These are phyloP conservation scores for Betula pendula DNA, from an alignment of 306 rosid genomes.

Conservation along the genomic window DNA sequence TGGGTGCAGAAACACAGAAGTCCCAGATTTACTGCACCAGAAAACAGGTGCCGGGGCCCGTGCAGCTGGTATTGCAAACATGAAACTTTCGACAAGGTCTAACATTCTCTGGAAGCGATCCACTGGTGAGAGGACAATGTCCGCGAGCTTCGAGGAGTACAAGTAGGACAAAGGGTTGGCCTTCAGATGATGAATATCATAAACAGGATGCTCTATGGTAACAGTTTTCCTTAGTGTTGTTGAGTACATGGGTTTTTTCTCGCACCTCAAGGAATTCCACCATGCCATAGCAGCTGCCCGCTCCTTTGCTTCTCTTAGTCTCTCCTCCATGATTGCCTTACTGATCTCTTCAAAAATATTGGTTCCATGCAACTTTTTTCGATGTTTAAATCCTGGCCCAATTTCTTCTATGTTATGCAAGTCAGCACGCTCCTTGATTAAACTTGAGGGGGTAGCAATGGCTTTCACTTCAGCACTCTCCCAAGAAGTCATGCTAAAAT, in stretches of 20 bases:
- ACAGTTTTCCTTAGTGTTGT: slow-evolving; percentile 72
- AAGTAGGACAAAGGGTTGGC: slow-evolving; percentile 63
- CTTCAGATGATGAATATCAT: slow-evolving; percentile 68
- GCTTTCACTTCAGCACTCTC: slow-evolving; percentile 86
- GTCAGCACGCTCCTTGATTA: slow-evolving; percentile 58
- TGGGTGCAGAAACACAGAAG: slow-evolving; percentile 60
- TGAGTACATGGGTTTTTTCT: slow-evolving; percentile 69
- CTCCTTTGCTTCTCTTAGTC: slow-evolving; percentile 72
- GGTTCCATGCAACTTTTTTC: slow-evolving; percentile 60
- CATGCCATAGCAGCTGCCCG: slow-evolving; percentile 82
- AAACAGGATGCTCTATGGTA: slow-evolving; percentile 68
- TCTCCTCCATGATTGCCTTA: slow-evolving; percentile 80
- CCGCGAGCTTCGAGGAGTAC: slow-evolving; percentile 84
- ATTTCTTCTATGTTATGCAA: slow-evolving; percentile 49
- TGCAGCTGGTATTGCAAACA: slow-evolving; percentile 97
- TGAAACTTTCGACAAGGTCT: slow-evolving; percentile 86
- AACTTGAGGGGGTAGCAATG: slow-evolving; percentile 69
- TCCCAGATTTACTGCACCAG: slow-evolving; percentile 75
- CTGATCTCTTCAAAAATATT: slow-evolving; percentile 87
- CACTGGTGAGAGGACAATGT: slow-evolving; percentile 80
- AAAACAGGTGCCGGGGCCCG: slow-evolving; percentile 81
- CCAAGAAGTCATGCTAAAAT: slow-evolving; percentile 87
- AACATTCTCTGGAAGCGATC: slow-evolving; percentile 75
- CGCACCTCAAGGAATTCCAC: slow-evolving; percentile 97
- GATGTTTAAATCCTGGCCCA: slow-evolving; percentile 53